These are phyloP conservation scores for Penicillium manginii DNA, from an alignment of 495 filamentous ascomycete species.

Conservation along the genomic window DNA sequence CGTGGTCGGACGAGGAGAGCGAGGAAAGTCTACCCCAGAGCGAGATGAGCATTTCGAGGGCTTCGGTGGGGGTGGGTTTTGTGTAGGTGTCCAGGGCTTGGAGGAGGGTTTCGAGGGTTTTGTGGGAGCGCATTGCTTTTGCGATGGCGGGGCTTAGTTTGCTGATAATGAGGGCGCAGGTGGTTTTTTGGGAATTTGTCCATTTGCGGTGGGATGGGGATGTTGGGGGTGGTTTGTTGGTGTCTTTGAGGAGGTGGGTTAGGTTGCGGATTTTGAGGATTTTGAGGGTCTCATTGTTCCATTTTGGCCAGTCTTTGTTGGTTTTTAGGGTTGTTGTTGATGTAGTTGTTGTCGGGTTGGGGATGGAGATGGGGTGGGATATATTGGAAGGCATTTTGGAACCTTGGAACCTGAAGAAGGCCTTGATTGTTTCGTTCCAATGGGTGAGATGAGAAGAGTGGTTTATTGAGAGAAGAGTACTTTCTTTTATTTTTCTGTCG, in stretches of 20 bases:
- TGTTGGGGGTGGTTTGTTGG: not conserved
- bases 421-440: too few species aligned
- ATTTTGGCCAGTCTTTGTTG: conserved; percentile 5
- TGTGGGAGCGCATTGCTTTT: not conserved
- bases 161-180: conserved; percentile 2
- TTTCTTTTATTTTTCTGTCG: not conserved
- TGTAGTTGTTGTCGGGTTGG: not conserved
- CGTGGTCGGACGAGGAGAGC: not conserved
- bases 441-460: too few species aligned
- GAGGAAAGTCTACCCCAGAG: not conserved
- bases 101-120: not conserved
- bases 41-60: not conserved
- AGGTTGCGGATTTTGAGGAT: not conserved
- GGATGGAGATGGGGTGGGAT: not conserved
- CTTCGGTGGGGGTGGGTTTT: not conserved
- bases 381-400: not conserved
- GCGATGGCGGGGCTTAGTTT: not conserved
- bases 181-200: not conserved
- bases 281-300: not conserved
- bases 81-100: not conserved
- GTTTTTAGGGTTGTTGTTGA: not conserved
- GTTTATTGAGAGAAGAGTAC: not conserved
- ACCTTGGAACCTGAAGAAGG: too few species aligned
- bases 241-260: not conserved
- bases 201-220: not conserved